A percentile compares a stretch with the other conserved stretches of the same genome.
Evolutionary conservation across 2,329 filamentous ascomycete species (phyloP).

Genomic region (Herpotrichia juniperi): DNA sequence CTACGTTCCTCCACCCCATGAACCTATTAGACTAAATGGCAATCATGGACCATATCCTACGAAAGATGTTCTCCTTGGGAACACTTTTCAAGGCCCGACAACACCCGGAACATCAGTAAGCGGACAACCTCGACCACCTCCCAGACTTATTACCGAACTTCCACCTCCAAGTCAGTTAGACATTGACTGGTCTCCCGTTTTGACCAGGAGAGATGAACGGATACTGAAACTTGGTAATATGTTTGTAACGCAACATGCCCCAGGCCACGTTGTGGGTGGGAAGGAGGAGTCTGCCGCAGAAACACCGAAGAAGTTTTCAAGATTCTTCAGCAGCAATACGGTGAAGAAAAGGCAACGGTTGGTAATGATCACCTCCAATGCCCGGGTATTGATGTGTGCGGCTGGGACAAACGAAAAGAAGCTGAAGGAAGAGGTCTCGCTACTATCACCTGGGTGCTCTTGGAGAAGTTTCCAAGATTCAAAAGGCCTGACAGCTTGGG

Average conservation of each 20-base stretch:
- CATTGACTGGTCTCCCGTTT: slow-evolving; percentile 96
- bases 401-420: slow-evolving; percentile 96
- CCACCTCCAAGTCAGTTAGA: slow-evolving; percentile 96
- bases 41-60: slow-evolving; percentile 29
- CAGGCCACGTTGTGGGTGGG: slow-evolving; percentile 74
- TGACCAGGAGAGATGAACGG: slow-evolving; percentile 88
- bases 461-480: slow-evolving; percentile 83
- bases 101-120: slow-evolving; percentile 26
- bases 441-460: slow-evolving; percentile 74
- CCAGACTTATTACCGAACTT: slow-evolving; percentile 85
- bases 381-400: slow-evolving; percentile 85
- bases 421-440: slow-evolving; percentile 87
- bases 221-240: slow-evolving; percentile 94
- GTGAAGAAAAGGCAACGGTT: slow-evolving; percentile 92
- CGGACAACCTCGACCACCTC: slow-evolving; percentile 61
- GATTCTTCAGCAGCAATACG: slow-evolving; percentile 90
- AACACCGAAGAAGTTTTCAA: slow-evolving; percentile 79
- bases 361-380: slow-evolving; percentile 93
- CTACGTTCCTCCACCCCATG: slow-evolving; percentile 77
- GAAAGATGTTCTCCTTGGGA: slow-evolving; percentile 18
- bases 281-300: slow-evolving; percentile 68
- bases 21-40: slow-evolving; percentile 62
- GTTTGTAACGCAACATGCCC: slow-evolving; percentile 79
- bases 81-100: slow-evolving; percentile 34
- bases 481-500: slow-evolving; percentile 89